Conservation (phyloP, 169 alveolate genomes). For the Hammondia hammondi region DNA sequence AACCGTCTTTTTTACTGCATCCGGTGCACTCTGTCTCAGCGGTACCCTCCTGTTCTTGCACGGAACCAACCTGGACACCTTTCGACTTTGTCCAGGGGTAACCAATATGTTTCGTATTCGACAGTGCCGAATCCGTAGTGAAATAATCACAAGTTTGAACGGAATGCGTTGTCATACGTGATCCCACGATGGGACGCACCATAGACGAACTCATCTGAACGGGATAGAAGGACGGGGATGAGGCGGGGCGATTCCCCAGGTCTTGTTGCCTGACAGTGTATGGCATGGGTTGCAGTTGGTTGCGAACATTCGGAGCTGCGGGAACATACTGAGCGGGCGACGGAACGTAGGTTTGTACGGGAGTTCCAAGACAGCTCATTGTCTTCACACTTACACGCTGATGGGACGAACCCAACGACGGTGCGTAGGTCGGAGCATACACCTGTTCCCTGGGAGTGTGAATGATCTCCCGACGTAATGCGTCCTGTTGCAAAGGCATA, state of each 20-base stretch:
- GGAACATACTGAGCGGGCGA: not conserved
- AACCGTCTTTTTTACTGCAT: not conserved
- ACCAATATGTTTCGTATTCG: not conserved
- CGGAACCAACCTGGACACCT: not conserved
- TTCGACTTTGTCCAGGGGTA: not conserved
- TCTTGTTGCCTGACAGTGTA: not conserved
- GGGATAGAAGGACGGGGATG: not conserved
- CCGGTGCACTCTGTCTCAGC: not conserved
- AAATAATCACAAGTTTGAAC: not conserved
- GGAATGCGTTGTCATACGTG: not conserved
- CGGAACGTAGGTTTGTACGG: too few species aligned
- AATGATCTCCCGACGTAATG: not conserved
- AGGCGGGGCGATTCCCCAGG: not conserved
- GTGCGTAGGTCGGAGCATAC: not conserved
- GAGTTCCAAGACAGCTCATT: too few species aligned
- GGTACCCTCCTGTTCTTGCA: not conserved
- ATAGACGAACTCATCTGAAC: not conserved
- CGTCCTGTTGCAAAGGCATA: constrained; percentile 6
- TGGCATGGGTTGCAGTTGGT: not conserved
- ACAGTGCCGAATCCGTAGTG: not conserved
- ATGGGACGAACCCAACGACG: not conserved
- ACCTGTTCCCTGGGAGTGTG: not conserved
- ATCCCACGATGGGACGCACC: not conserved
- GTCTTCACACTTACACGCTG: not conserved
- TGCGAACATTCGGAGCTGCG: not conserved